These are phyloP conservation scores for Linum tenue DNA, from an alignment of 345 rosid genomes.

Conservation along the genomic window DNA sequence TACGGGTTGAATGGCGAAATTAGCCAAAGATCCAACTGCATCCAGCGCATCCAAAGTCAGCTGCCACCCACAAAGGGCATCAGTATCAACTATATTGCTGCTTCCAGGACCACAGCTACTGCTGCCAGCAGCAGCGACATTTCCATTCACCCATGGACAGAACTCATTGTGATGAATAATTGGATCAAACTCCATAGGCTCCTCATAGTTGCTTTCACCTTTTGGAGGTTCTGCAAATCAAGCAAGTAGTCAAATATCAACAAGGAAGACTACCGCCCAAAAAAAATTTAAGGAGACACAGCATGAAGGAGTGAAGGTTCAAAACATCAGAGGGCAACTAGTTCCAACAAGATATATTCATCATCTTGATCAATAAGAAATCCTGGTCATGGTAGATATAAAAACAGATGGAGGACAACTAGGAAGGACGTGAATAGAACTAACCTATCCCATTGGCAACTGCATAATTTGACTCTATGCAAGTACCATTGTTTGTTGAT, in stretches of 20 bases:
- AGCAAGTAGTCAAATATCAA: background rate
- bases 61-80: conserved; percentile 87
- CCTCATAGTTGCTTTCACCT: conserved; percentile 84
- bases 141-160: conserved; percentile 98
- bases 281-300: too few species aligned
- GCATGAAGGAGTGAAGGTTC: background rate
- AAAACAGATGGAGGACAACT: background rate
- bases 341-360: background rate
- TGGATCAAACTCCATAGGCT: conserved; percentile 74
- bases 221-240: conserved; percentile 62
- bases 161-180: conserved; percentile 78
- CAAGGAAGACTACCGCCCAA: background rate
- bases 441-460: conserved; percentile 67
- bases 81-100: conserved; percentile 27
- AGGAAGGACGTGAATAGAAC: conserved; percentile 4
- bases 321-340: background rate
- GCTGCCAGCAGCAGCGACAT: conserved; percentile 96
- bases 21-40: conserved; percentile 53
- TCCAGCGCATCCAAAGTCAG: conserved; percentile 88
- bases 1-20: conserved; percentile 55
- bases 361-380: background rate
- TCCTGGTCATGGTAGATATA: background rate
- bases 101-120: conserved; percentile 46
- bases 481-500: conserved; percentile 49
- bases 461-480: conserved; percentile 57